Base-by-base conservation (phyloP, 768 basidiomycete species). In the Leucocoprinus leucothites region DNA sequence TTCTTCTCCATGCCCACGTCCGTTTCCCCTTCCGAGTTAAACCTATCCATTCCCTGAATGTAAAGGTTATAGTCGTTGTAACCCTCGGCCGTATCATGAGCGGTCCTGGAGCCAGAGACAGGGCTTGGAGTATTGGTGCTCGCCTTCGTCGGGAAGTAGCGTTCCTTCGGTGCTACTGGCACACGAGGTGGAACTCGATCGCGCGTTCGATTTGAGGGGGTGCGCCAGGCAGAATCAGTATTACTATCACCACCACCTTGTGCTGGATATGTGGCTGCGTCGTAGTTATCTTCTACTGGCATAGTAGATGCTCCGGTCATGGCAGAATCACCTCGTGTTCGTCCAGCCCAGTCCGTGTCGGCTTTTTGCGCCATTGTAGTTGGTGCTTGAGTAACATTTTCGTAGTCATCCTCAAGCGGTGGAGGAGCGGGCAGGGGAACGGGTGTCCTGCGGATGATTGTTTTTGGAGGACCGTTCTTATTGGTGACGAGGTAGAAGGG, bases 401-500 rank as follows among this genome's bases (percentile, higher is more conserved):
- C 72, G 53, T 74, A 75, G 58, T 74, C 71, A 44, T 75, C 73
- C 43, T 72, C 69, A 52, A 71, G 57, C 16, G 70, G 71, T 19
- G 69, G 58, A 1, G 22, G 9, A n/a, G 71, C 73, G 24, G 73
- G 71, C 5, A 69, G 69, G 0, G 76, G 71, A 14, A 74, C 67
- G 31, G 66, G 70, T 22, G 70, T 73, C 22, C 74, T 71, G 48
- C 68, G 69, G 18, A 74, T 63, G 53, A 71, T 62, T 3, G 65
- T 67, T 58, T 74, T 74, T 31, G 69, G 71, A 1, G 63, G 64
- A 18, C 71, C 73, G 28, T 70, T 61, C 57, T 64, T 70, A 56
- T 73, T 69, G n/a, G 74, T 66, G 18, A 77, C 71, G 48, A 75
- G 67, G 57, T 76, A 75, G 57, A 69, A 71, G 9, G 68, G 62